phyloP scores from a whole-genome alignment of 1,284 basidiomycete genomes.

The Naganishia liquefaciens region DNA sequence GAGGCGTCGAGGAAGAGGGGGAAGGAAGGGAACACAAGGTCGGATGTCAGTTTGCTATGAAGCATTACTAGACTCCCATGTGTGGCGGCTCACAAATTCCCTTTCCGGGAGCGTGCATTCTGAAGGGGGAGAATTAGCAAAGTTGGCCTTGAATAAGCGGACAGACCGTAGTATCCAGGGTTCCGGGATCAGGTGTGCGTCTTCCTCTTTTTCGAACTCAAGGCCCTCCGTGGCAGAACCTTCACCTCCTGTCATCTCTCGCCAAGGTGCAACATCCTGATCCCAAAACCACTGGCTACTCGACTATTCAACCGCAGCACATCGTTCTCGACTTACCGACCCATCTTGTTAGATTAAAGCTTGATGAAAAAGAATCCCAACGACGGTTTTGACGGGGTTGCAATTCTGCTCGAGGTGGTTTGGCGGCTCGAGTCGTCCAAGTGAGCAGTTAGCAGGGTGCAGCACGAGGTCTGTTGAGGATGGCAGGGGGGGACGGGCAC shows the following conservation, averaged over 20 bases:
- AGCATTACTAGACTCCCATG: constrained; percentile 13
- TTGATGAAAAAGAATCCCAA: constrained; percentile 33
- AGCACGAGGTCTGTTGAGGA: constrained; percentile 1
- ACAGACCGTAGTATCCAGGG: neutral
- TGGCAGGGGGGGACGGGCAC: neutral
- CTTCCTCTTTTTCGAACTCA: neutral
- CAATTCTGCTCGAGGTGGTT: constrained; percentile 30
- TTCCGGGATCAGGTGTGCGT: neutral
- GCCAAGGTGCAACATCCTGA: neutral
- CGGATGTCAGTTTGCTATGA: constrained; percentile 31
- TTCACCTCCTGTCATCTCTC: neutral
- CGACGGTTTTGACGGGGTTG: constrained; percentile 26
- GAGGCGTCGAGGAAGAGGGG: constrained; percentile 2
- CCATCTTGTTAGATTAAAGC: constrained; percentile 43
- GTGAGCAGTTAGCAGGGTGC: neutral
- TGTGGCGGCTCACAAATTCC: constrained; percentile 74
- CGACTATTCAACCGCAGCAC: neutral
- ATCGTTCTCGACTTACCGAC: constrained; percentile 40
- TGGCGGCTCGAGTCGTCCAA: constrained; percentile 4
- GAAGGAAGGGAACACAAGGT: constrained; percentile 28
- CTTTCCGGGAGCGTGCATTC: constrained; percentile 98
- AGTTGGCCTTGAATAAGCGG: neutral
- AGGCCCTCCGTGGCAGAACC: too few relatives aligned
- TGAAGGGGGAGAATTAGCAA: constrained; percentile 27
- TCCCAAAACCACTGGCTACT: neutral